Base-by-base conservation (phyloP, 768 basidiomycete genomes). In the Mycena olivaceomarginata region DNA sequence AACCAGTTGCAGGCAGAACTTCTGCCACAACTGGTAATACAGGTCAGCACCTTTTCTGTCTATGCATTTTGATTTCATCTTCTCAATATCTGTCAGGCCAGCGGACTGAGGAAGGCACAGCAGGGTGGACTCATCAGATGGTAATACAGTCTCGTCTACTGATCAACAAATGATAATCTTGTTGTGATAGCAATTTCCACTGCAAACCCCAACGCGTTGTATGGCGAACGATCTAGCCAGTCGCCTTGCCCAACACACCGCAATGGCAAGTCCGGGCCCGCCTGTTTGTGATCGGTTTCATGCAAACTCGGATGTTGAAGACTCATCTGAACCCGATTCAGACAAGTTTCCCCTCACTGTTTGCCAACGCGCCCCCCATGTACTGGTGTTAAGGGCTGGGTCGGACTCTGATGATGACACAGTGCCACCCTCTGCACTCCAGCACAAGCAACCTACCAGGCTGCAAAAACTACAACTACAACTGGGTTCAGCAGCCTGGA, bases 141-240 rank as follows among this genome's bases (percentile, higher is more conserved):
- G 63, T 64, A 64, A 64, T 64, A 64, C 63, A 45, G 63, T 64
- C 20, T 64, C 63, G 25, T 64, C 41, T 64, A 64, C 41, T 64
- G 63, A 25, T 64, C 63, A 64, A 45, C 63, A 64, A 64, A 11
- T 64, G 63, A 64, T 64, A 64, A 64, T 43, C 63, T 64, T 64
- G 63, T 64, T 64, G 40, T n/a, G 8, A 45, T 64, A 64, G 63
- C 63, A 64, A 64, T 64, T 64, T 64, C 63, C 57, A 59, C 25
- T 25, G 10, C 57, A 31, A 59, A 59, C 57, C 57, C 57, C 57
- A 59, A 25, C 25, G 57, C 57, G 25, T 59, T 25, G 57, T 37
- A 59, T 59, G 57, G 57, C 25, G 13, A 59, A 59, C 2, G 57
- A 59, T 25, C 57, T 59, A 37, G 57, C 57, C 57, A 37, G 25